Conservation (phyloP, 805 yeast species). For the Ogataea corticis region DNA sequence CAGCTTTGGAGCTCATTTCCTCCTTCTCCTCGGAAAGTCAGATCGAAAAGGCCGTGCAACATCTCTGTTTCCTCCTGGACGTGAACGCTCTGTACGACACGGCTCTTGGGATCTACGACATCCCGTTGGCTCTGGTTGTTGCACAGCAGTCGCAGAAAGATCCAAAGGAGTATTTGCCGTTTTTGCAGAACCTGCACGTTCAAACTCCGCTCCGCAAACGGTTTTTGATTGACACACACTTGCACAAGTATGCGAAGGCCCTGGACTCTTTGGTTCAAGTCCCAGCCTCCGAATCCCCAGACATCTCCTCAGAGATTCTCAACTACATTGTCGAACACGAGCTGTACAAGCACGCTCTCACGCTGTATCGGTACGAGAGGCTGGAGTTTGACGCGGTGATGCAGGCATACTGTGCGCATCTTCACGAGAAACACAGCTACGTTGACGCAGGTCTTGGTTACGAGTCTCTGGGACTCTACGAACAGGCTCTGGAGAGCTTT, state of each 20-base stretch:
- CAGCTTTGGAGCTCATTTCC: constrained; percentile 68
- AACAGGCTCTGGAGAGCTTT: constrained; percentile 70
- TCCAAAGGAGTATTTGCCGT: constrained; percentile 95
- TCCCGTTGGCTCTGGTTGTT: constrained; percentile 73
- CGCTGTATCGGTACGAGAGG: constrained; percentile 57
- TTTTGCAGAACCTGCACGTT: constrained; percentile 74
- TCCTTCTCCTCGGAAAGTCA: constrained; percentile 47
- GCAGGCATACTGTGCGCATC: constrained; percentile 58
- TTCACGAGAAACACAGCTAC: constrained; percentile 57
- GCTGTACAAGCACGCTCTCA: constrained; percentile 69
- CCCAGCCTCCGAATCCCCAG: constrained; percentile 34
- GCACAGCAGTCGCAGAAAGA: constrained; percentile 98
- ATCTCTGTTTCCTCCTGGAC: constrained; percentile 87
- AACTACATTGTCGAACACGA: constrained; percentile 69
- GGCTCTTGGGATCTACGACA: constrained; percentile 80
- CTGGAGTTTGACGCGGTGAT: constrained; percentile 56
- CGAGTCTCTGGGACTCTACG: constrained; percentile 61
- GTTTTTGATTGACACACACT: constrained; percentile 76
- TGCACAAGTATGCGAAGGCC: constrained; percentile 70
- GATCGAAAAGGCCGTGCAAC: constrained; percentile 67
- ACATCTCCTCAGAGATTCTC: constrained; percentile 56
- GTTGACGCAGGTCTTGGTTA: constrained; percentile 77
- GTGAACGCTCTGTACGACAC: constrained; percentile 78
- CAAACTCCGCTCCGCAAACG: constrained; percentile 65
- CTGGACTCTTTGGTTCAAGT: constrained; percentile 60